phyloP scores from a whole-genome alignment of 2,329 filamentous ascomycete species.

The Rhynchosporium agropyri region DNA sequence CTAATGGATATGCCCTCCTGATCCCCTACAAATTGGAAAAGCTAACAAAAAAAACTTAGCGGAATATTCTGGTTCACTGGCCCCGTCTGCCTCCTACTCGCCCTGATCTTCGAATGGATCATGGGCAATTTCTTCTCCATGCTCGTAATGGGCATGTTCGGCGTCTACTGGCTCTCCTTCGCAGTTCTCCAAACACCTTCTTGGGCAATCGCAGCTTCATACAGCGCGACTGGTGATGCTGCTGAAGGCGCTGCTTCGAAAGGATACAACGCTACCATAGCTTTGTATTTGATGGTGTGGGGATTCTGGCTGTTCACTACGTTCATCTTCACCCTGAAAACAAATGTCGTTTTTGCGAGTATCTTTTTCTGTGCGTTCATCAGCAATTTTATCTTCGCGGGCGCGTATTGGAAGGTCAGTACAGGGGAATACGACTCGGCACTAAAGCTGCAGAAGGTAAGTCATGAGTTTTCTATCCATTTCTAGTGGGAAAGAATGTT shows the following conservation, averaged over 20 bases:
- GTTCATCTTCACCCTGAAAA: slow-evolving; percentile 54
- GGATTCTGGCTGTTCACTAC: slow-evolving; percentile 55
- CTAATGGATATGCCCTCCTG: neutral
- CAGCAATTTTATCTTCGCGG: slow-evolving; percentile 50
- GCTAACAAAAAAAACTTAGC: slow-evolving; percentile 10
- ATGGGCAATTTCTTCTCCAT: slow-evolving; percentile 55
- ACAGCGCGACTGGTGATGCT: slow-evolving; percentile 46
- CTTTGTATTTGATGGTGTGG: slow-evolving; percentile 55
- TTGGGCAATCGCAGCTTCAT: slow-evolving; percentile 49
- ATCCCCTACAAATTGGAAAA: no score
- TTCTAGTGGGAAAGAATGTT: neutral
- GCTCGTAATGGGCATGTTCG: slow-evolving; percentile 56
- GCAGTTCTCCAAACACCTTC: slow-evolving; percentile 54
- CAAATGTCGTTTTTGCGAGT: slow-evolving; percentile 52
- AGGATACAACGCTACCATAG: slow-evolving; percentile 53
- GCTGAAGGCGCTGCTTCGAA: slow-evolving; percentile 48
- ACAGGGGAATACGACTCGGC: slow-evolving; percentile 49
- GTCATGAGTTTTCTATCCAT: slow-evolving; percentile 7
- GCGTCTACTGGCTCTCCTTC: slow-evolving; percentile 54
- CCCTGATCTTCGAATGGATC: slow-evolving; percentile 56
- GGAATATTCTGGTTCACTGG: slow-evolving; percentile 42
- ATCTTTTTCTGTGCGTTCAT: slow-evolving; percentile 53
- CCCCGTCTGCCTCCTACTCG: slow-evolving; percentile 50
- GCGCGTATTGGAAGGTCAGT: slow-evolving; percentile 53
- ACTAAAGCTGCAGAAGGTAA: slow-evolving; percentile 50